Conservation (phyloP, 306 rosid species). For the Acacia crassicarpa region DNA sequence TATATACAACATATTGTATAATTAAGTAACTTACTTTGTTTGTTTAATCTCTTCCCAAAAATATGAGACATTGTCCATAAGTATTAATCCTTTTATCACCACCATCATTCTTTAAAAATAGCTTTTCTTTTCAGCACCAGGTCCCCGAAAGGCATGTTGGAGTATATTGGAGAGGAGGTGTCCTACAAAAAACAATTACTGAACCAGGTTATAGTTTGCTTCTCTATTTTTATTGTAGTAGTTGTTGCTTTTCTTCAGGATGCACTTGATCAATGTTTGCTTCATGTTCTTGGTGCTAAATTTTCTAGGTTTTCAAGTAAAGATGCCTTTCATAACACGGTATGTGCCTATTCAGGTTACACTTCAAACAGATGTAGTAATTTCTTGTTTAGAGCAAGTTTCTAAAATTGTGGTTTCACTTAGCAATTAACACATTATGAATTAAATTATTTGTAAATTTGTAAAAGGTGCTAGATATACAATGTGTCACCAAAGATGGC, state of each 20-base stretch:
- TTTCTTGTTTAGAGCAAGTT: slow-evolving; percentile 6
- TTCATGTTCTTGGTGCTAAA: slow-evolving; percentile 10
- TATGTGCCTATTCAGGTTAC: slow-evolving; percentile 91
- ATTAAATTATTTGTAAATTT: slow-evolving; percentile 10
- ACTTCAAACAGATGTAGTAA: slow-evolving; percentile 88
- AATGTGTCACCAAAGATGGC: slow-evolving; percentile 96
- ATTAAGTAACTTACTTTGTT: too few species aligned
- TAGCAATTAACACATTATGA: background rate
- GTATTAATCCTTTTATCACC: slow-evolving; percentile 53
- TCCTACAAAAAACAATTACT: slow-evolving; percentile 71
- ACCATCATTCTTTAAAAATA: slow-evolving; percentile 28
- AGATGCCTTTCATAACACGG: slow-evolving; percentile 80
- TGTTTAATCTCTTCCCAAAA: too few species aligned
- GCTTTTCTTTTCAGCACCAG: slow-evolving; percentile 72
- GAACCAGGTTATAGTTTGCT: slow-evolving; percentile 57
- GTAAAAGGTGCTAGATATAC: slow-evolving; percentile 83
- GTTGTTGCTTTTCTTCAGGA: background rate
- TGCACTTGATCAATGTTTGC: background rate
- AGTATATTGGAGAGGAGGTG: slow-evolving; percentile 97
- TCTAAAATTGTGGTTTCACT: slow-evolving; percentile 8
- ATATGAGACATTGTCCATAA: slow-evolving; percentile 40
- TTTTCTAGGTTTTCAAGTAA: slow-evolving; percentile 78
- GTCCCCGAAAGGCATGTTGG: slow-evolving; percentile 98
- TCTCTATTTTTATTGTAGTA: background rate
- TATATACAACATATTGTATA: too few species aligned